These are phyloP conservation scores for Erucastrum elatum DNA, from an alignment of 345 rosid genomes.

Conservation along the genomic window DNA sequence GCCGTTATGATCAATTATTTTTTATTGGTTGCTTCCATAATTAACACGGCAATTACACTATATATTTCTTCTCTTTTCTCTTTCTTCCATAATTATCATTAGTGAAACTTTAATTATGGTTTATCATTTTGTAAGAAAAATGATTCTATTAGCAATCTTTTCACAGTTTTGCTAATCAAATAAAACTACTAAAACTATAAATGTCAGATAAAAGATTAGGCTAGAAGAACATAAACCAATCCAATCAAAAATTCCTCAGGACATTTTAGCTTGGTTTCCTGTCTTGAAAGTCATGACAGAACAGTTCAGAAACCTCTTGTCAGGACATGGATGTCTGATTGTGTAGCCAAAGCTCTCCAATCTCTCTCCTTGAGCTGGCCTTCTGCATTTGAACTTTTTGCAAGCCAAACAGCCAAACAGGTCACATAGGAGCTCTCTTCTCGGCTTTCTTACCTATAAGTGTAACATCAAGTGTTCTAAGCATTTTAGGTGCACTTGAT, in stretches of 20 bases:
- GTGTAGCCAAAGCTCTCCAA: neutral
- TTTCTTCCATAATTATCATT: neutral
- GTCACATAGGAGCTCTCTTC: neutral
- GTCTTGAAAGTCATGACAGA: neutral
- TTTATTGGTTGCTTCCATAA: neutral
- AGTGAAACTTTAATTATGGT: neutral
- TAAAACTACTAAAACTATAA: too few relatives aligned
- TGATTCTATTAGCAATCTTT: neutral
- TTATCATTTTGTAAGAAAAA: neutral
- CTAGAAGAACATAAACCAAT: constrained; percentile 14
- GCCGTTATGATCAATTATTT: constrained; percentile 21
- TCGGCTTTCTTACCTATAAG: too few relatives aligned
- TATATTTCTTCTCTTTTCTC: too few relatives aligned
- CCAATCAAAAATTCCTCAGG: constrained; percentile 8
- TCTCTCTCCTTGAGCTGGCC: neutral
- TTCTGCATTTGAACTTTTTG: neutral
- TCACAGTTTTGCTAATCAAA: neutral
- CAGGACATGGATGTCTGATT: neutral
- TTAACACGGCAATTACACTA: constrained; percentile 5
- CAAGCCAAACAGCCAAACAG: neutral
- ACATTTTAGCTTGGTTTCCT: neutral
- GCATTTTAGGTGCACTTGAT: too few relatives aligned
- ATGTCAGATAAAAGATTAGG: too few relatives aligned
- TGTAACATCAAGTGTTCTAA: too few relatives aligned
- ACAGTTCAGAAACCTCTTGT: neutral